Conservation (phyloP, 495 filamentous ascomycete species). For the Talaromyces nanjingensis region DNA sequence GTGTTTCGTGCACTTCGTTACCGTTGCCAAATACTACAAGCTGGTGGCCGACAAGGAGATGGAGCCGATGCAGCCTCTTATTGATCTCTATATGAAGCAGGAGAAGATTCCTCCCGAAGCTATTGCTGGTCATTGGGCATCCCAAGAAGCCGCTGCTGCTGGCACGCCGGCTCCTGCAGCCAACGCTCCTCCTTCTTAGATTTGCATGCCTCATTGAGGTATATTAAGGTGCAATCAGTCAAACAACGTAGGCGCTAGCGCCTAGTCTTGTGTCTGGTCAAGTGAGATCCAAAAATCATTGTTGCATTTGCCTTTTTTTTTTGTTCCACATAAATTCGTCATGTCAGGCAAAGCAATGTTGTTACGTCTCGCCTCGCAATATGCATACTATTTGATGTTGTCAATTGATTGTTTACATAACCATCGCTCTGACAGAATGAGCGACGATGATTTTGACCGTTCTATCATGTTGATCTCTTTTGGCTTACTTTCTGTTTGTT, state of each 20-base stretch:
- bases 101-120: conserved; percentile 72
- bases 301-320: not conserved
- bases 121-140: conserved; percentile 38
- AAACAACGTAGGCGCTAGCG: conserved; percentile 6
- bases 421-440: not conserved
- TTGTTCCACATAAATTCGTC: not conserved
- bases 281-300: not conserved
- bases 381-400: conserved; percentile 2
- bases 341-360: not conserved
- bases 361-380: not conserved
- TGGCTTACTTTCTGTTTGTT: not conserved
- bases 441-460: not conserved
- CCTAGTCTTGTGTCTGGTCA: not conserved
- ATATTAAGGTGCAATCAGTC: not conserved
- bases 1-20: conserved; percentile 89
- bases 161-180: conserved; percentile 1
- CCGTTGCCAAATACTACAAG: conserved; percentile 76
- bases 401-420: not conserved
- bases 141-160: conserved; percentile 31
- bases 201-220: not conserved
- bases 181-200: not conserved
- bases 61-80: conserved; percentile 88
- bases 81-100: conserved; percentile 81
- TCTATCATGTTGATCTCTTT: not conserved
- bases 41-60: conserved; percentile 77